Percentiles rank a stretch among this genome's conserved stretches.
Evolutionary conservation across 129 eudicot genomes (phyloP).

Genomic region (Flaveria ramosissima): DNA sequence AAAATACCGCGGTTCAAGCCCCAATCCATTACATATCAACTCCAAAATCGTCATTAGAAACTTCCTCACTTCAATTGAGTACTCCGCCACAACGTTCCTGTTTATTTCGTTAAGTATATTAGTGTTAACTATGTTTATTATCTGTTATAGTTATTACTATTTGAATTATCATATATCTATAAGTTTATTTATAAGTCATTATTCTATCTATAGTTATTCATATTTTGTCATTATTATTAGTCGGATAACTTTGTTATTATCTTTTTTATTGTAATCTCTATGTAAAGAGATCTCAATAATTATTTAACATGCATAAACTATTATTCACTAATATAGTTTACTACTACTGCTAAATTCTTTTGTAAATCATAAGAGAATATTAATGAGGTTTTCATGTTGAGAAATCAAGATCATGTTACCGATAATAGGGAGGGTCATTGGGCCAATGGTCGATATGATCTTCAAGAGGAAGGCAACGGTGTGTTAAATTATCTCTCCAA

Average conservation of each 20-base stretch:
- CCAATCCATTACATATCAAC: conserved; percentile 57
- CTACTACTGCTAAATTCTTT: no score
- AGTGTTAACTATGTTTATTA: neutral
- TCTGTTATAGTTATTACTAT: neutral
- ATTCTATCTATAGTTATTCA: neutral
- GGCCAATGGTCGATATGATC: conserved; percentile 60
- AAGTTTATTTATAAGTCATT: neutral
- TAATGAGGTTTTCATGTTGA: neutral
- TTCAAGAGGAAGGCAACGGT: conserved; percentile 65
- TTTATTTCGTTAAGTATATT: neutral
- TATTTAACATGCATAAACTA: no score
- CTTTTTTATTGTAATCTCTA: no score
- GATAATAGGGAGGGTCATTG: conserved; percentile 45
- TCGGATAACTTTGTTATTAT: no score
- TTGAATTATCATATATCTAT: neutral
- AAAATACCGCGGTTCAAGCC: conserved; percentile 50
- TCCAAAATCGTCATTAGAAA: conserved; percentile 48
- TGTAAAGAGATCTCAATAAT: no score
- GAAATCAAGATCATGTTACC: conserved; percentile 35
- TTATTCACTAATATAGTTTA: no score
- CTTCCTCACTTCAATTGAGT: conserved; percentile 47
- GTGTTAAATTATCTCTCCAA: conserved; percentile 82
- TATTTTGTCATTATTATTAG: no score
- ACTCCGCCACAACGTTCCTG: conserved; percentile 57
- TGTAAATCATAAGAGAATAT: neutral